Percentiles rank a stretch among this genome's conserved stretches.
phyloP scores from a whole-genome alignment of 305 asterid species.

The Fraxinus xanthoxyloides region DNA sequence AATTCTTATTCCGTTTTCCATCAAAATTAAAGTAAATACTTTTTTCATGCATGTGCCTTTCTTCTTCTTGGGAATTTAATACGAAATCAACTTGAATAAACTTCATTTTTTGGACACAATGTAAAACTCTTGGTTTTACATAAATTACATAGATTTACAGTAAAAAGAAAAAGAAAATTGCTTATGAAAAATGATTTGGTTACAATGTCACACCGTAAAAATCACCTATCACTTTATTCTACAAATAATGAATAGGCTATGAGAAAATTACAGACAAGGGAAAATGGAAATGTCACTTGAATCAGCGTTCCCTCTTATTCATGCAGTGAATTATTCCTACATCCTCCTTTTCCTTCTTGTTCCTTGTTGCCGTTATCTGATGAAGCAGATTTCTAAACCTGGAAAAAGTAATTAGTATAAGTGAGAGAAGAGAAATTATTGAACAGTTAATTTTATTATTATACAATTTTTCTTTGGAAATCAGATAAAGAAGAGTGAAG shows the following conservation, averaged over 20 bases:
- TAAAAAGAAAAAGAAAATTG: not conserved
- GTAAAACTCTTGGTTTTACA: not conserved
- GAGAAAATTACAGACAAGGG: conserved; percentile 3
- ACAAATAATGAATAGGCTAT: conserved; percentile 2
- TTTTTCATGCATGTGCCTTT: not conserved
- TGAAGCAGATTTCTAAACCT: conserved; percentile 23
- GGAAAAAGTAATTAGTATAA: conserved; percentile 9
- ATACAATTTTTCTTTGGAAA: not conserved
- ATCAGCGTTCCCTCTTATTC: not conserved
- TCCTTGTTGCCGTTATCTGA: not conserved
- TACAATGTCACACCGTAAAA: conserved; percentile 13
- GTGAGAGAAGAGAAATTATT: not conserved
- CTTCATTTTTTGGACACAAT: not conserved
- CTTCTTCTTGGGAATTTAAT: not conserved
- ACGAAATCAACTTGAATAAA: not conserved
- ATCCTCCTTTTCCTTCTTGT: not conserved
- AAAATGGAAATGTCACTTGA: not conserved
- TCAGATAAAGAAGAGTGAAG: conserved; percentile 24
- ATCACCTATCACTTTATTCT: conserved; percentile 17
- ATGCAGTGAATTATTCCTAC: not conserved
- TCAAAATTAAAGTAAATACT: not conserved
- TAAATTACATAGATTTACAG: not conserved
- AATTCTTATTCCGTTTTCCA: not conserved
- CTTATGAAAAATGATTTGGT: conserved; percentile 28
- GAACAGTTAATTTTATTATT: not conserved